Evolutionary conservation across 495 filamentous ascomycete species (phyloP), one percentile per base, ranked within the genome.

Genomic region (Aspergillus haitiensis): DNA sequence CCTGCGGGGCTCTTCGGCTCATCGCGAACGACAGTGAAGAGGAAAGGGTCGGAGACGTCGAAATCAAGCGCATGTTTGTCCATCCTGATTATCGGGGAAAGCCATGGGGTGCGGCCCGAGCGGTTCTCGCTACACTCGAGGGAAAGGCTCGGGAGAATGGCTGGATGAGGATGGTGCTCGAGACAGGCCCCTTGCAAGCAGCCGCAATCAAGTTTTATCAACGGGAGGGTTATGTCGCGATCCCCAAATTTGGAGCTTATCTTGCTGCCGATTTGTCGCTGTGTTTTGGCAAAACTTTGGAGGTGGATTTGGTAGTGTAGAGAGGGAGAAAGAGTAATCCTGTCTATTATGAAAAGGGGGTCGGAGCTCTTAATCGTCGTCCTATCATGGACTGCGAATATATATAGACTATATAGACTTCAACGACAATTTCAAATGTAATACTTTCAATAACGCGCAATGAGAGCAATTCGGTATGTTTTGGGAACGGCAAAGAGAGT

Each of bases 31-130:
- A 4, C 37, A 11, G 34, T 11, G 3, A 51, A 11, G 48, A 34
- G 5, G 32, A 51, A 6, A 9, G 9, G 8, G 6, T 18, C 0
- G 44, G 48, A 32, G 48, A 32, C 6, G 48, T 51, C 7, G 48
- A 51, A 34, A 6, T 51, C 7, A 51, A 51, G 21, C 48, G 32
- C 8, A 51, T 51, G 48, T 51, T 13, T 31, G 48, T 51, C 21
- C 48, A 32, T 11, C 48, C 10, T 5, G 8, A 3, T 12, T 51
- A 34, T 18, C 48, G 48, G 7, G 48, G 48, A n/a, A 51, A 34
- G 15, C 48, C 48, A 4, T 51, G 48, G 48, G 5, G 7, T 11
- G 48, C 48, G 9, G 48, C 27, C 6, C 32, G 34, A 32, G 10
- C 31, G 32, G 15, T 47, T 21, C 44, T 47, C 9, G 44, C n/a